Conservation (phyloP, 2,329 filamentous ascomycete species). For the Teratosphaeriaceae sp. region DNA sequence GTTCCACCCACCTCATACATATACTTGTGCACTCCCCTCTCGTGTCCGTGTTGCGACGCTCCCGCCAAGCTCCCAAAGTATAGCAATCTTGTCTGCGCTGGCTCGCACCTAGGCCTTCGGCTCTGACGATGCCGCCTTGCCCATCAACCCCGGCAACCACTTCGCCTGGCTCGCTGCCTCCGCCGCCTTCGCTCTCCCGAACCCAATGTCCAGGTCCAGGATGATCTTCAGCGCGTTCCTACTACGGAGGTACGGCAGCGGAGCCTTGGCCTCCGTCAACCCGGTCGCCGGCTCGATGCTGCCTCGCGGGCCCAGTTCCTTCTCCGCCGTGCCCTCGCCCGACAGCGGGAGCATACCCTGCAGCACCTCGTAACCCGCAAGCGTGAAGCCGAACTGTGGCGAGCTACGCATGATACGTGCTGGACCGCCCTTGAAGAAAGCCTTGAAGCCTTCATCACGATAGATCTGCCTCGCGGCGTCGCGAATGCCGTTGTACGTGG, state of each 20-base stretch:
- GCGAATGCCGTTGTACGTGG: slow-evolving; percentile 75
- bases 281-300: slow-evolving; percentile 58
- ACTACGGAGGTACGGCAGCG: slow-evolving; percentile 63
- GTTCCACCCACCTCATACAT: too few relatives aligned
- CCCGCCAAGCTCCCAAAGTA: too few relatives aligned
- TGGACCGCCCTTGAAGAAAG: slow-evolving; percentile 98
- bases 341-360: slow-evolving; percentile 76
- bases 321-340: slow-evolving; percentile 48
- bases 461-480: slow-evolving; percentile 79
- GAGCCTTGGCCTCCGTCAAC: slow-evolving; percentile 56
- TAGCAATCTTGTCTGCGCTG: too few relatives aligned
- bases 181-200: slow-evolving; percentile 48
- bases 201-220: slow-evolving; percentile 87
- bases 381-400: slow-evolving; percentile 95
- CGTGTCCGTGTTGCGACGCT: too few relatives aligned
- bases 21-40: too few relatives aligned
- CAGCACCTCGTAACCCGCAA: slow-evolving; percentile 89
- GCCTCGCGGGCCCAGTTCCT: slow-evolving; percentile 43
- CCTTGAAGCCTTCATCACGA: slow-evolving; percentile 86
- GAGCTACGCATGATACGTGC: slow-evolving; percentile 92
- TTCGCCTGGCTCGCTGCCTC: slow-evolving; percentile 3
- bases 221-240: slow-evolving; percentile 94
- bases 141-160: slow-evolving; percentile 2
- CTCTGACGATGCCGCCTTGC: too few relatives aligned
- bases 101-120: too few relatives aligned